Evolutionary conservation across 2,329 filamentous ascomycete species (phyloP), one percentile per base, ranked within the genome.

Genomic region (Intubia oerlemansii): DNA sequence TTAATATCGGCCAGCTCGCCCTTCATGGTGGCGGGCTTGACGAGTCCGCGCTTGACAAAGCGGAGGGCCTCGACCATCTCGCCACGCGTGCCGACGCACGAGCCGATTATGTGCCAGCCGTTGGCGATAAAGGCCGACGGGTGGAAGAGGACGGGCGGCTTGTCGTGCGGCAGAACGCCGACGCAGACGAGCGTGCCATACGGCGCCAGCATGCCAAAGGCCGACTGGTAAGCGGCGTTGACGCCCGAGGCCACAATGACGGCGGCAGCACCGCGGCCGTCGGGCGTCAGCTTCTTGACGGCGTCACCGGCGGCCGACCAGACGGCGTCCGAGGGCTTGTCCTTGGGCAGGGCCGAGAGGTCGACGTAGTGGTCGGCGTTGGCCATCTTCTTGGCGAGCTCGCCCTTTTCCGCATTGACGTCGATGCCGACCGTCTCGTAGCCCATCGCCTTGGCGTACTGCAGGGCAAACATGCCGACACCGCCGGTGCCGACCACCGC

Each of bases 391-490:
- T 42, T 36, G 4, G 38, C 38, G 6, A 42, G 30, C 6, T 39
- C 21, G 9, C 42, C 39, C 32, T 48, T 50, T 1, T 38, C 40
- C 2, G 34, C 27, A 1, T 50, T 51, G 0, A 44, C 41, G 23
- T 57, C 52, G 11, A 55, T 36, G 6, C 50, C 52, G 15, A 53
- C 42, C 0, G 53, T 46, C 0, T 48, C 45, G 18, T 48, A 50
- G 1, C 54, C 54, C 52, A 56, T 56, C 1, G 52, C 47, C 24
- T 40, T 44, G 2, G 50, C 54, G 30, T 44, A 55, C 19, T 48
- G 44, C 3, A 56, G 40, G 0, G 45, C 51, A 17, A 56, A 34
- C 5, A 44, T 43, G 0, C 51, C 53, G 2, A 55, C 49, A 1
- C 53, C 53, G 0, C 44, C 52, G 3, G 43, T 52, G 2, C 53